Percentiles rank a stretch among this genome's conserved stretches.
phyloP scores from a whole-genome alignment of 2,329 filamentous ascomycete species.

The Aciculosporium take region DNA sequence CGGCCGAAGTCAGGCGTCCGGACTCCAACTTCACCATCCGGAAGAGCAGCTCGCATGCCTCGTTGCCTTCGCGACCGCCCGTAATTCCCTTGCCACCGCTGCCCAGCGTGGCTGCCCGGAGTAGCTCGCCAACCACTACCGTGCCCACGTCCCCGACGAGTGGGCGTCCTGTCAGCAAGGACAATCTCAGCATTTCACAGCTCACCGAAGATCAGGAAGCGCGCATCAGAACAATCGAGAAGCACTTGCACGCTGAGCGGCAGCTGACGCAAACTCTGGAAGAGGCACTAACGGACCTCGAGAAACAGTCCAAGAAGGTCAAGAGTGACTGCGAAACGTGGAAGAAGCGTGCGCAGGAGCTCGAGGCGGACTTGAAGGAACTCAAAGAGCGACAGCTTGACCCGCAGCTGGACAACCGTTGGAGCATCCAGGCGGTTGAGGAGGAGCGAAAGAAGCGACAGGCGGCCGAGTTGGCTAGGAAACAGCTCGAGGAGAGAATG shows the following conservation, averaged over 20 bases:
- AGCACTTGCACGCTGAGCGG: constrained; percentile 89
- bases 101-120: constrained; percentile 41
- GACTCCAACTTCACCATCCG: constrained; percentile 58
- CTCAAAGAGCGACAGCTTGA: constrained; percentile 38
- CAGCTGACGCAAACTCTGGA: constrained; percentile 91
- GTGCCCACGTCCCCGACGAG: constrained; percentile 38
- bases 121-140: constrained; percentile 28
- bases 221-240: constrained; percentile 89
- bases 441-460: constrained; percentile 89
- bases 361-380: constrained; percentile 59
- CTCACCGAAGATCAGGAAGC: constrained; percentile 90
- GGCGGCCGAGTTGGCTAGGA: constrained; percentile 76
- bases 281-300: constrained; percentile 86
- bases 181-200: constrained; percentile 52
- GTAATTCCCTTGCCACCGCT: constrained; percentile 92
- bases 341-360: constrained; percentile 68
- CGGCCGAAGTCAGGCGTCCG: constrained; percentile 38
- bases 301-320: constrained; percentile 80
- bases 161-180: constrained; percentile 68
- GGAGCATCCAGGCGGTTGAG: constrained; percentile 79
- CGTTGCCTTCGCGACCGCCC: constrained; percentile 83
- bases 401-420: constrained; percentile 40
- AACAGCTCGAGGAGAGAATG: constrained; percentile 89
- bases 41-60: constrained; percentile 71
- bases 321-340: constrained; percentile 82